Percentiles rank a stretch among this genome's conserved stretches.
These are phyloP conservation scores for Talaromyces adpressus DNA, from an alignment of 495 filamentous ascomycete species.

Conservation along the genomic window DNA sequence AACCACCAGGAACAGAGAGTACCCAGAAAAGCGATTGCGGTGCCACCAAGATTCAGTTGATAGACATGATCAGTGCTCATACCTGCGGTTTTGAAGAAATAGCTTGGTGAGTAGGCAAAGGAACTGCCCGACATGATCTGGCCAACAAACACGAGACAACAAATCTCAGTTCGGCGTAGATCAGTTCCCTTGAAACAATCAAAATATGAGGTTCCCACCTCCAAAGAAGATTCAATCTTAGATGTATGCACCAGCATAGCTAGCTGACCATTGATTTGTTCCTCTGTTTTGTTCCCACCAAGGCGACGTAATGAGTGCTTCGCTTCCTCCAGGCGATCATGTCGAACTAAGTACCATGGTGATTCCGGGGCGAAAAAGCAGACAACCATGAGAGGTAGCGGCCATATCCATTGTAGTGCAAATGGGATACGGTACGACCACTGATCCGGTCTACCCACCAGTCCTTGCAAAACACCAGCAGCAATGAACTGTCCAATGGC, in stretches of 20 bases:
- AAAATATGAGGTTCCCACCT: conserved; percentile 34
- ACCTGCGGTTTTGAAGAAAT: conserved; percentile 59
- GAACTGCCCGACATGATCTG: conserved; percentile 34
- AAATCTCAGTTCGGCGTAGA: conserved; percentile 37
- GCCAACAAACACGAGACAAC: conserved; percentile 32
- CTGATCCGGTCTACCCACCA: conserved; percentile 19
- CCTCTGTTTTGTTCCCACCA: conserved; percentile 41
- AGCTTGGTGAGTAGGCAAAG: conserved; percentile 49
- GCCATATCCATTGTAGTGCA: conserved; percentile 53
- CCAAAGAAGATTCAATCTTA: conserved; percentile 50
- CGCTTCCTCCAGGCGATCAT: conserved; percentile 41
- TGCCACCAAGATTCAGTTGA: conserved; percentile 20
- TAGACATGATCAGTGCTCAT: conserved; percentile 34
- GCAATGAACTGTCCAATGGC: conserved; percentile 29
- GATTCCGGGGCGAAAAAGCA: conserved; percentile 40
- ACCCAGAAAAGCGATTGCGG: conserved; percentile 22
- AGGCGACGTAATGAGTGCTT: conserved; percentile 32
- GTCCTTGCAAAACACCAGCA: conserved; percentile 28
- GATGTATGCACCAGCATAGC: conserved; percentile 58
- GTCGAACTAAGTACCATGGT: conserved; percentile 39
- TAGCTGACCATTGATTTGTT: conserved; percentile 33
- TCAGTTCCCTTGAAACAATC: conserved; percentile 40
- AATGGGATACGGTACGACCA: conserved; percentile 29
- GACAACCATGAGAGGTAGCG: conserved; percentile 29
- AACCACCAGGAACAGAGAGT: conserved; percentile 21